These are phyloP conservation scores for Aspergillaceae sp. DNA, from an alignment of 2,329 filamentous ascomycete species.

Conservation along the genomic window DNA sequence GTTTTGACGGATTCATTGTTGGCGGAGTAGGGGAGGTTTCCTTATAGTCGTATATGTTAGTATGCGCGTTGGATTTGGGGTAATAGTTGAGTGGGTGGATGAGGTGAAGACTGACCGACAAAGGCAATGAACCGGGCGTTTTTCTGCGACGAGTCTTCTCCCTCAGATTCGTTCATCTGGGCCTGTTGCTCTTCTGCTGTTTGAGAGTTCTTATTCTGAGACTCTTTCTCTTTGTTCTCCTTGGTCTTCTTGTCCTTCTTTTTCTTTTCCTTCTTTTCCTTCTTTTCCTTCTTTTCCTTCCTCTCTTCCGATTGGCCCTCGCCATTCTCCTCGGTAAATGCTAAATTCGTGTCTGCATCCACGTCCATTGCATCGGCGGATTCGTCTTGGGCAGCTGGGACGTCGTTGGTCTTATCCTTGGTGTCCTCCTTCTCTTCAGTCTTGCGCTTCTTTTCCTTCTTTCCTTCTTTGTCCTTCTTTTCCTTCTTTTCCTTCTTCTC, in stretches of 20 bases:
- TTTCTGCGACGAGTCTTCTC: constrained; percentile 12
- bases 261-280: constrained; percentile 11
- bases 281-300: constrained; percentile 11
- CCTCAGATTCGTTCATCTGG: constrained; percentile 1
- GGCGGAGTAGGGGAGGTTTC: constrained; percentile 82
- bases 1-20: constrained; percentile 59
- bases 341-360: constrained; percentile 7
- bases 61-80: background rate
- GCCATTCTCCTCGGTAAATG: constrained; percentile 2
- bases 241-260: constrained; percentile 21
- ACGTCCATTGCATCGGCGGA: constrained; percentile 11
- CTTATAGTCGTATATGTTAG: constrained; percentile 28
- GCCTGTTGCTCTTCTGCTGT: constrained; percentile 11
- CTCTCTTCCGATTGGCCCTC: constrained; percentile 6
- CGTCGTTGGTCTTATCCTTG: constrained; percentile 5
- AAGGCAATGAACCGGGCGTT: constrained; percentile 66
- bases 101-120: constrained; percentile 46
- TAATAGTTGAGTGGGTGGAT: background rate
- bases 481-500: constrained; percentile 11
- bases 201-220: constrained; percentile 23
- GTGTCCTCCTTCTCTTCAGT: constrained; percentile 12
- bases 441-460: constrained; percentile 10
- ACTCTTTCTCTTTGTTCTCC: constrained; percentile 14
- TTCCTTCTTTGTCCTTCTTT: constrained; percentile 9
- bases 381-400: constrained; percentile 5